Evolutionary conservation across 352 stramenopile genomes (phyloP).

Genomic region (Pythium diclinum): DNA sequence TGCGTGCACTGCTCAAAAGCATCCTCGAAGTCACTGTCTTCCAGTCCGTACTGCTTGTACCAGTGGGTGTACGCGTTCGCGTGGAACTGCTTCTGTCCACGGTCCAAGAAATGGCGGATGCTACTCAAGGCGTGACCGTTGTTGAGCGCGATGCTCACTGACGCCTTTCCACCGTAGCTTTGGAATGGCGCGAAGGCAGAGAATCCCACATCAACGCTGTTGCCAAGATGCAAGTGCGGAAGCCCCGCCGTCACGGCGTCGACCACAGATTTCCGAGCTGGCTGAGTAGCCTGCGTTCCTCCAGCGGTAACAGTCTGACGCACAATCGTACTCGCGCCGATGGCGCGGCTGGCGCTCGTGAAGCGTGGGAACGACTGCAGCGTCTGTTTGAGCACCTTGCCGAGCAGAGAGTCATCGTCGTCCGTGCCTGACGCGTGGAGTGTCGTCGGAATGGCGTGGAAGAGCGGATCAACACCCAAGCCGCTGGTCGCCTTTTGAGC

Average conservation of each 20-base stretch:
- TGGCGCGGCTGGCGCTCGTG: constrained; percentile 2
- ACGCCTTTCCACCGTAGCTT: constrained; percentile 18
- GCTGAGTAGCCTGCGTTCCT: not conserved
- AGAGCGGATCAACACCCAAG: constrained; percentile 14
- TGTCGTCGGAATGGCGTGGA: constrained; percentile 16
- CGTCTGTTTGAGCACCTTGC: constrained; percentile 12
- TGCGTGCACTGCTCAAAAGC: constrained; percentile 39
- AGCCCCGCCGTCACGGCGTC: not conserved
- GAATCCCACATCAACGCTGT: constrained; percentile 1
- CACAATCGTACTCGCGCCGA: constrained; percentile 10
- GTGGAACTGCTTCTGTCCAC: constrained; percentile 43
- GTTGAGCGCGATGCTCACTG: constrained; percentile 47
- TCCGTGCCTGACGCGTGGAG: not conserved
- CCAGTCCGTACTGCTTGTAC: constrained; percentile 58
- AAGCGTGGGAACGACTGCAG: constrained; percentile 22
- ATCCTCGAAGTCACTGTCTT: constrained; percentile 43
- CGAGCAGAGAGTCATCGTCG: not conserved
- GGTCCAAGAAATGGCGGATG: constrained; percentile 39
- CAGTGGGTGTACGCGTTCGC: constrained; percentile 53
- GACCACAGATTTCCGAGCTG: not conserved
- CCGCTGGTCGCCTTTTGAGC: constrained; percentile 3
- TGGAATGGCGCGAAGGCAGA: constrained; percentile 27
- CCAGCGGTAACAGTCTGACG: not conserved
- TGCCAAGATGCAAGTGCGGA: constrained; percentile 14
- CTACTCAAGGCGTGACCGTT: constrained; percentile 45